A percentile compares a stretch with the other conserved stretches of the same genome.
Evolutionary conservation across 108 stramenopile genomes (phyloP).

Genomic region (Chaetoceros muelleri): DNA sequence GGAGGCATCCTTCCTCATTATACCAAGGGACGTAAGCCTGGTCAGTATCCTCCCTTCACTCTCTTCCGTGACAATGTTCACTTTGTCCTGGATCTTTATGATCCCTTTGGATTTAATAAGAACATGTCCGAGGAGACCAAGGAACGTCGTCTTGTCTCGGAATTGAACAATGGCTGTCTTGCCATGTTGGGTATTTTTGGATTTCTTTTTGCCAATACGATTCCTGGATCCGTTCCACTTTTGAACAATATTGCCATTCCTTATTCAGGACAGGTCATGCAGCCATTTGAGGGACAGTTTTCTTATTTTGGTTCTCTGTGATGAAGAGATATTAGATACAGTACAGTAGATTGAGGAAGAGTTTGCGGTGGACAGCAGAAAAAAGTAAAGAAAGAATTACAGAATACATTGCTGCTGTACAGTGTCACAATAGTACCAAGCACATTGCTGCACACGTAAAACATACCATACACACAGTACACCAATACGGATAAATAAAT

Average conservation of each 20-base stretch:
- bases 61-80: slow-evolving; percentile 44
- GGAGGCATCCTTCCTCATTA: slow-evolving; percentile 41
- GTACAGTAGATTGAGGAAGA: too few species aligned
- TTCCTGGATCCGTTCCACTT: slow-evolving; percentile 48
- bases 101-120: slow-evolving; percentile 56
- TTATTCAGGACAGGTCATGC: slow-evolving; percentile 49
- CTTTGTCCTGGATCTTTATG: slow-evolving; percentile 35
- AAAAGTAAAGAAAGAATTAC: too few species aligned
- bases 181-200: slow-evolving; percentile 60
- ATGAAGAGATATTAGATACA: too few species aligned
- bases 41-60: slow-evolving; percentile 41
- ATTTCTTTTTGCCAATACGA: slow-evolving; percentile 37
- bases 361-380: too few species aligned
- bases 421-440: too few species aligned
- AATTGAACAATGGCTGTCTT: slow-evolving; percentile 54
- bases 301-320: slow-evolving; percentile 39
- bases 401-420: too few species aligned
- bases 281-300: slow-evolving; percentile 63
- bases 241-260: slow-evolving; percentile 34
- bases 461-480: too few species aligned
- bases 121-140: slow-evolving; percentile 43
- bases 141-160: slow-evolving; percentile 35
- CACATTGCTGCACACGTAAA: too few species aligned
- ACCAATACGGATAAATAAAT: too few species aligned
- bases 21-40: slow-evolving; percentile 47